Evolutionary conservation across 2,329 filamentous ascomycete genomes (phyloP), one percentile per base, ranked within the genome.

Genomic region (Fusarium palustre): DNA sequence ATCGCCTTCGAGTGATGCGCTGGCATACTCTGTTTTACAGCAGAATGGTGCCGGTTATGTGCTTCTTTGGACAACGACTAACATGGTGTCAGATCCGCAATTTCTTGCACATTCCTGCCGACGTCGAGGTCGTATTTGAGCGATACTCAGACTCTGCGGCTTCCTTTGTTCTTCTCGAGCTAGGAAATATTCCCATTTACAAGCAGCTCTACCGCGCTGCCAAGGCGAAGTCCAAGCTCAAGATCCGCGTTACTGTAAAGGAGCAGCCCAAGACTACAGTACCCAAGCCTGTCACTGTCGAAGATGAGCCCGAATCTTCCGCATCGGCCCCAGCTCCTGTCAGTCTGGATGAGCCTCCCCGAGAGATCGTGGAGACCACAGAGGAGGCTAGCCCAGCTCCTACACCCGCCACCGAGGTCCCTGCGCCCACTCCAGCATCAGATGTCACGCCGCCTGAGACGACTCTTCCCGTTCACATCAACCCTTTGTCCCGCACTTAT

Each of bases 221-320:
- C 69, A 99, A 97, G 85, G 96, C 96, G 38, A 99, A 99, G 86
- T 90, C 94, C 71, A 99, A 98, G 90, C 90, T 99, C 73, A 94
- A 96, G 81, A 88, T 99, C 63, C 92, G 90, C 71, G 91, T 92
- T 38, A 90, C 88, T 18, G 75, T 86, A 34, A 69, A 76, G 10
- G 80, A 73, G 49, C 49, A 52, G 55, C 39, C 52, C 47, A 61
- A 53, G 62, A 66, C 72, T 13, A 54, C 62, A 65, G 66, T 68
- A 8, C 80, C 81, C 20, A 79, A 81, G 74, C 78, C 82, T 15
- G 83, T 85, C 42, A 83, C 84, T 9, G 80, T 86, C 56, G 85
- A 90, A 72, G 84, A 88, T 59, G 84, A 82, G 41, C 78, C 77
- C n/a, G 78, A 83, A 67, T 59, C 71, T n/a, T 62, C 70, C 31